Base-by-base conservation (phyloP, 2,329 filamentous ascomycete species). In the Lasiodiplodia gonubiensis region DNA sequence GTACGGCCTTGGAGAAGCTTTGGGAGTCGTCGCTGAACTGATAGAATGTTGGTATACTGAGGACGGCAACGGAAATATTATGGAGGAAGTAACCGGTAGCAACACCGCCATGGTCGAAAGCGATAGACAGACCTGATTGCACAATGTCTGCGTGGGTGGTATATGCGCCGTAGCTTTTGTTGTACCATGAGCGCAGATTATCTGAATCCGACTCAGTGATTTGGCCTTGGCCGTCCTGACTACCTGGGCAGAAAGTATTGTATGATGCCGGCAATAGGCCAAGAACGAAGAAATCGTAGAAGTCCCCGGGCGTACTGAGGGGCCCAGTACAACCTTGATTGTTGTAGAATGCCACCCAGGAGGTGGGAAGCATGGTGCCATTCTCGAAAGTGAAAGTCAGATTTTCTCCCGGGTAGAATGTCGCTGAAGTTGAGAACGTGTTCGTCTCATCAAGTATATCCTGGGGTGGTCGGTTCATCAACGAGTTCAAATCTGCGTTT, bases 211-310 rank as follows among this genome's bases (percentile, higher is more conserved):
- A 23, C 11, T 33, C 25, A 14, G 35, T 66, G n/a, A n/a, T n/a
- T n/a, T n/a, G n/a, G n/a, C n/a, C n/a, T n/a, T n/a, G n/a, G n/a
- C n/a, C n/a, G n/a, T n/a, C n/a, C n/a, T n/a, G n/a, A n/a, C n/a
- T n/a, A n/a, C n/a, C n/a, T n/a, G n/a, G n/a, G n/a, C n/a, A 46
- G 10, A 23, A 21, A 25, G 39, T 55, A 12, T 72, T 46, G 51
- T 57, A 75, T 3, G 66, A 70, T 1, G 61, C 72, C 3, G 75
- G 75, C 1, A 73, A n/a, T 0, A 73, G 42, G 1, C 73, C 73
- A 1, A 79, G 71, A 1, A 83, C 80, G 39, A 82, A 82, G 70
- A 78, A 81, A 67, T 82, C 81, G 72, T 80, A 83, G 63, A 81
- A 80, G 67, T 82, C 80, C 1, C 79, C 80, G 0, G 75, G 79